Evolutionary conservation across 2,329 filamentous ascomycete species (phyloP), one percentile per base, ranked within the genome.

Genomic region (Tolypocladium pustulatum): DNA sequence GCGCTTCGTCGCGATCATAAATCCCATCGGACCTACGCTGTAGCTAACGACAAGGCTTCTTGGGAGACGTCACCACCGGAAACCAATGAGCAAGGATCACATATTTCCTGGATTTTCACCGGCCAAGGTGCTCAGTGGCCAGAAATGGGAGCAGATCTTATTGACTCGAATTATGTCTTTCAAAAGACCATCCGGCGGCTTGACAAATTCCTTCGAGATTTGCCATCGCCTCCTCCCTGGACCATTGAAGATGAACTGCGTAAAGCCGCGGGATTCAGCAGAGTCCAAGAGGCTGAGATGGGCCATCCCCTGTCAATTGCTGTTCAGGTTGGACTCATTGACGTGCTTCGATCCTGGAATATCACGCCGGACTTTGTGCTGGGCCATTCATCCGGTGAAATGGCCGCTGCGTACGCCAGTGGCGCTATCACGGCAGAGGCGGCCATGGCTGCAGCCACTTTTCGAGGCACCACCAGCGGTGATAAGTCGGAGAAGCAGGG

Each of bases 381-480:
- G 4, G 77, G 76, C 0, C 77, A 79, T 59, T 76, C 73, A 0
- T 69, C 65, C 2, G 77, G 77, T 1, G 77, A 79, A 59, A 75
- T 78, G 38, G 76, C 71, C 0, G 77, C 76, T 1, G 75, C 76
- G 0, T 78, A 78, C 54, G 73, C 75, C 0, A 67, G 71, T 0
- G 73, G 75, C 0, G 59, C 59, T 1, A 30, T 69, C 0, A 61
- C 61, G 0, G 55, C 60, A 10, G 55, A 63, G 4, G 63, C 67
- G 17, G 72, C 71, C 2, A 66, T 73, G 13, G 60, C 62, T 2
- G 60, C 65, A 2, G 65, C 69, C 0, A 73, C 69, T 54, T 67
- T 67, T 55, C 57, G 62, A 7, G 61, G 58, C 13, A 59, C 64
- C 1, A 59, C 79, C 4, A 66, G 71, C 0, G 63, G 68, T 1